A percentile compares a stretch with the other conserved stretches of the same genome.
Evolutionary conservation across 345 rosid genomes (phyloP).

Genomic region (Lenwebbia sp.): DNA sequence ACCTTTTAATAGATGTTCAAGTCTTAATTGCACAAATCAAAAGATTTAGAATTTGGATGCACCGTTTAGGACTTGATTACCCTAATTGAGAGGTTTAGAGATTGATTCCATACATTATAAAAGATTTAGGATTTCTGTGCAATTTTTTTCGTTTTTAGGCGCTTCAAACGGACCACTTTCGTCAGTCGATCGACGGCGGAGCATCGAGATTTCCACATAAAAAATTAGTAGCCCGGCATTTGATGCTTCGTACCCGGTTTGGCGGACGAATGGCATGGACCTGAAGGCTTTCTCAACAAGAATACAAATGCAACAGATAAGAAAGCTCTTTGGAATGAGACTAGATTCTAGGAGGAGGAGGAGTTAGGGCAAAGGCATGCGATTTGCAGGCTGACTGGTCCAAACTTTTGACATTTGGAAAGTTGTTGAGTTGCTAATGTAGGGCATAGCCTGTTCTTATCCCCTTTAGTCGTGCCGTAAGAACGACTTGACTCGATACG

Average conservation of each 20-base stretch:
- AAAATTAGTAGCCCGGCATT: neutral
- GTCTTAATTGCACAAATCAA: neutral
- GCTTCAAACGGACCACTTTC: neutral
- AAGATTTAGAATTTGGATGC: neutral
- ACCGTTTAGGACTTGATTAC: neutral
- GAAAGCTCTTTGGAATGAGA: neutral
- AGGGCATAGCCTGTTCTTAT: neutral
- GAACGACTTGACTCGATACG: neutral
- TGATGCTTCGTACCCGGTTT: neutral
- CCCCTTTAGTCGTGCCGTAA: neutral
- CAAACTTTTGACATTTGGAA: neutral
- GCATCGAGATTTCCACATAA: neutral
- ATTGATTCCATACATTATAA: rapidly evolving
- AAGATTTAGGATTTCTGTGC: neutral
- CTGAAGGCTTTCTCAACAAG: neutral
- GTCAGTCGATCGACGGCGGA: neutral
- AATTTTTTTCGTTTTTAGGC: neutral
- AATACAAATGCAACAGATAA: neutral
- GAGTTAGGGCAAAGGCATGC: neutral
- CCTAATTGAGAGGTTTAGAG: neutral
- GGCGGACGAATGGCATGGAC: neutral
- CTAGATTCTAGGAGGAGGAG: neutral
- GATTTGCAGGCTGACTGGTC: neutral
- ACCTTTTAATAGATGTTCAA: neutral
- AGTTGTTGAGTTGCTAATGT: neutral